phyloP scores from a whole-genome alignment of 2,329 filamentous ascomycete species.

The Trichoderma pleuroti region DNA sequence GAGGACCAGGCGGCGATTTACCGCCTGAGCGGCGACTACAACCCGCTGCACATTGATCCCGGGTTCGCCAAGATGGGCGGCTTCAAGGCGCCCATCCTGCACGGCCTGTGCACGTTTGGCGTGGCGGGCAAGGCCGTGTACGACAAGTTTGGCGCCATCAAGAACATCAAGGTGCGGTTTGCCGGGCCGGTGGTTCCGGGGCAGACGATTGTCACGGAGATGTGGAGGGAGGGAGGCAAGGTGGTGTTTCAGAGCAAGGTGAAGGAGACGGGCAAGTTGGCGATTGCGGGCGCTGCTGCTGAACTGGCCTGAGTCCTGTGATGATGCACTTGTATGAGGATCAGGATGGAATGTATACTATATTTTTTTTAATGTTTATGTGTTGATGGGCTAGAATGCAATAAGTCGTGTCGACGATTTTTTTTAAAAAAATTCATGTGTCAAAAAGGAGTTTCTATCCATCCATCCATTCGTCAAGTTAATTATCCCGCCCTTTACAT shows the following conservation, averaged over 20 bases:
- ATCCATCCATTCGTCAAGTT: background rate
- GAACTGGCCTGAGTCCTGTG: slow-evolving; percentile 54
- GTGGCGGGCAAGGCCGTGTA: slow-evolving; percentile 88
- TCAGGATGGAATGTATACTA: background rate
- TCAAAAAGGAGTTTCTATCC: background rate
- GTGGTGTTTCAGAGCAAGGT: slow-evolving; percentile 85
- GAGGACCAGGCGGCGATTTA: slow-evolving; percentile 93
- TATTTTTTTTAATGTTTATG: background rate
- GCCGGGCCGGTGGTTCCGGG: slow-evolving; percentile 81
- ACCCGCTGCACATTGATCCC: slow-evolving; percentile 94
- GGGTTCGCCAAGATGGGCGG: slow-evolving; percentile 91
- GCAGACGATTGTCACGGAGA: slow-evolving; percentile 87
- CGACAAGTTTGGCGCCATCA: slow-evolving; percentile 74
- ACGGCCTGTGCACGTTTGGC: slow-evolving; percentile 95
- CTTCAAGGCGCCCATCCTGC: slow-evolving; percentile 90
- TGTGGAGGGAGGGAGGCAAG: slow-evolving; percentile 84
- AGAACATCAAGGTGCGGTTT: slow-evolving; percentile 91
- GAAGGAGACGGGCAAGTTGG: slow-evolving; percentile 88
- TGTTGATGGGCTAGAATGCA: background rate
- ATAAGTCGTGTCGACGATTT: background rate
- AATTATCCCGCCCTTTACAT: background rate
- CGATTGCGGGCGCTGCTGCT: slow-evolving; percentile 75
- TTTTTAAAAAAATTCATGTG: background rate
- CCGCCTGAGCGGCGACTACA: slow-evolving; percentile 88
- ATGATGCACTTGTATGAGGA: background rate